These are phyloP conservation scores for Thymus mandschuricus DNA, from an alignment of 257 asterid genomes.

Conservation along the genomic window DNA sequence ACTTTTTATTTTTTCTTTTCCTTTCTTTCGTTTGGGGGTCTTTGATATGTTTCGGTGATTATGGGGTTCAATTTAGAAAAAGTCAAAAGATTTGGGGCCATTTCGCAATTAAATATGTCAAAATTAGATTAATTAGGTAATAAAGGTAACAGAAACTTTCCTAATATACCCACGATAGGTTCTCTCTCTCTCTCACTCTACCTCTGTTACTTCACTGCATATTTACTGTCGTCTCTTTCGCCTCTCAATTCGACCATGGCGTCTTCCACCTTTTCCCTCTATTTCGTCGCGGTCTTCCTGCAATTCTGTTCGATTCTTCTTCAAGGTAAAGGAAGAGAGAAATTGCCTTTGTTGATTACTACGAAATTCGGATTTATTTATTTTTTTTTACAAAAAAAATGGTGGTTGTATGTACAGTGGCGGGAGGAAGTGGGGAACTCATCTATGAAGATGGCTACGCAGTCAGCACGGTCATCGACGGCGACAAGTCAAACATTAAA, in stretches of 20 bases:
- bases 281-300: constrained; percentile 22
- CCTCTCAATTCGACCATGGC: constrained; percentile 34
- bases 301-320: constrained; percentile 26
- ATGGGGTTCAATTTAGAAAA: constrained; percentile 1
- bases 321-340: constrained; percentile 40
- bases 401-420: constrained; percentile 35
- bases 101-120: neutral
- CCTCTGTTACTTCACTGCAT: neutral
- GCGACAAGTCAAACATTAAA: constrained; percentile 56
- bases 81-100: neutral
- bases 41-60: neutral
- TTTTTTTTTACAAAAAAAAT: too few relatives aligned
- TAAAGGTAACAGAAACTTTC: too few relatives aligned
- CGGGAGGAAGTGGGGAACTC: constrained; percentile 40
- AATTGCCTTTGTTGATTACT: neutral
- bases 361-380: neutral
- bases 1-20: too few relatives aligned
- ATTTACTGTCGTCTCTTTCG: constrained; percentile 9
- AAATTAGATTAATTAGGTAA: too few relatives aligned
- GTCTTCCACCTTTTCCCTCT: constrained; percentile 25
- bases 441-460: constrained; percentile 78
- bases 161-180: too few relatives aligned
- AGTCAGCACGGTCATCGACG: constrained; percentile 70
- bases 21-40: neutral
- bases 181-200: neutral